Percentiles rank a stretch among this genome's conserved stretches.
These are phyloP conservation scores for Naematelia aurantialba DNA, from an alignment of 768 basidiomycete species.

Conservation along the genomic window DNA sequence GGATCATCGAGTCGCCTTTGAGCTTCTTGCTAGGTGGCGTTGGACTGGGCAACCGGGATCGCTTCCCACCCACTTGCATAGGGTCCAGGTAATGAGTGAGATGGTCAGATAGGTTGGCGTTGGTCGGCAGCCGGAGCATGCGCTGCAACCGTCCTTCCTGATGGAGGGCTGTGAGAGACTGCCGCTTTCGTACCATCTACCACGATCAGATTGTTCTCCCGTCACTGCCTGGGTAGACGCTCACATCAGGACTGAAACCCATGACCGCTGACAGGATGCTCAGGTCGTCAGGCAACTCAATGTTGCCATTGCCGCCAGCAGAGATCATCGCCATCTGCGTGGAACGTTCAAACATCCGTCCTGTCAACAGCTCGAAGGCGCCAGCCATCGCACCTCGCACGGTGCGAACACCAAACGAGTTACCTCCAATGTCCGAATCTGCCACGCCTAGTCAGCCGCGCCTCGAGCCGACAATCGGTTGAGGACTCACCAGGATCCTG, in stretches of 20 bases:
- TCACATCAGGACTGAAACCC: slow-evolving; percentile 77
- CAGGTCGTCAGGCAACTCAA: slow-evolving; percentile 56
- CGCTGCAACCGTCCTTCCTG: neutral
- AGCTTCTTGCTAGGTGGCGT: slow-evolving; percentile 3
- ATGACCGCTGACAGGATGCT: slow-evolving; percentile 76
- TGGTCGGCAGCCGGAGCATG: slow-evolving; percentile 28
- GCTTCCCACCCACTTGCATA: neutral
- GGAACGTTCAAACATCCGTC: slow-evolving; percentile 65
- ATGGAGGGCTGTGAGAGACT: neutral
- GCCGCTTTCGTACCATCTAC: neutral
- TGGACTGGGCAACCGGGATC: neutral
- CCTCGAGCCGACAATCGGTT: neutral
- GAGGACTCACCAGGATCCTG: slow-evolving; percentile 70
- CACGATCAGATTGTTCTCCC: neutral
- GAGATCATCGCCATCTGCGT: slow-evolving; percentile 61
- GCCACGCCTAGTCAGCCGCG: slow-evolving; percentile 1
- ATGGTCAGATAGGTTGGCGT: slow-evolving; percentile 17
- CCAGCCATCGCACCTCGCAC: slow-evolving; percentile 81
- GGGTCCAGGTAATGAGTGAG: slow-evolving; percentile 22
- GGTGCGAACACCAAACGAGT: slow-evolving; percentile 76
- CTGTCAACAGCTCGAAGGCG: slow-evolving; percentile 63
- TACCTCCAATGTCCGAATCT: slow-evolving; percentile 92
- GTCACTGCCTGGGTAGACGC: slow-evolving; percentile 33
- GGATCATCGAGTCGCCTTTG: slow-evolving; percentile 9
- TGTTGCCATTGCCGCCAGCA: slow-evolving; percentile 51